A percentile compares a stretch with the other conserved stretches of the same genome.
These are phyloP conservation scores for Abelmoschus esculentus DNA, from an alignment of 345 rosid genomes.

Conservation along the genomic window DNA sequence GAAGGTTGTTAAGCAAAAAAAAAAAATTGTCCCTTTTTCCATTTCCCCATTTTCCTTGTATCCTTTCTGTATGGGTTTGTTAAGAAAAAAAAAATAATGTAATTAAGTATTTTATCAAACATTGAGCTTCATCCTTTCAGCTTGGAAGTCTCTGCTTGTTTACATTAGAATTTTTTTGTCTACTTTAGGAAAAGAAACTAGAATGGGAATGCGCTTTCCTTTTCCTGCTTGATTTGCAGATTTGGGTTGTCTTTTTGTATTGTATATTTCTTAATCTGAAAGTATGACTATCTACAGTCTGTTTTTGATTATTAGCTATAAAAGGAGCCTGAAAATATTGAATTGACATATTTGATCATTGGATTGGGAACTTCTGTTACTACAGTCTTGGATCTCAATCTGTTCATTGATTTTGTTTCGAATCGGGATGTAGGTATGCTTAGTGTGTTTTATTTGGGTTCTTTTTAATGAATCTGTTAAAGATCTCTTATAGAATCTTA, in stretches of 20 bases:
- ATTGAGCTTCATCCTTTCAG: not conserved
- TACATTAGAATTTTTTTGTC: not conserved
- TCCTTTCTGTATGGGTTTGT: not conserved
- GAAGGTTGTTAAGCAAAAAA: not conserved
- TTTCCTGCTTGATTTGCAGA: not conserved
- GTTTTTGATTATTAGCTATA: not conserved
- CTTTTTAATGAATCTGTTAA: not conserved
- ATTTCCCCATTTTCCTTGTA: not conserved
- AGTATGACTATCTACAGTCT: not conserved
- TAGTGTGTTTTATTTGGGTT: not conserved
- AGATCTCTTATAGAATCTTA: not conserved
- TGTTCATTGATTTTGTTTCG: not conserved
- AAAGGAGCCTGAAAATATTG: not conserved
- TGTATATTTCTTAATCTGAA: not conserved
- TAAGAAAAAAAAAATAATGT: not conserved
- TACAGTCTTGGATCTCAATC: constrained; percentile 8
- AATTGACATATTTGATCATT: not conserved
- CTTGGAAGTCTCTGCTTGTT: not conserved
- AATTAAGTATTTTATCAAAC: not conserved
- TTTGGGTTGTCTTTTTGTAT: not conserved
- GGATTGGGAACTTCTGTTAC: not conserved
- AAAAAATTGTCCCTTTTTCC: not conserved
- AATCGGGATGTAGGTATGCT: constrained; percentile 21
- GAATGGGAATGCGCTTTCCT: not conserved
- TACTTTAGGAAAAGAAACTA: not conserved